Evolutionary conservation across 257 asterid species (phyloP).

Genomic region (Handroanthus guayacan): DNA sequence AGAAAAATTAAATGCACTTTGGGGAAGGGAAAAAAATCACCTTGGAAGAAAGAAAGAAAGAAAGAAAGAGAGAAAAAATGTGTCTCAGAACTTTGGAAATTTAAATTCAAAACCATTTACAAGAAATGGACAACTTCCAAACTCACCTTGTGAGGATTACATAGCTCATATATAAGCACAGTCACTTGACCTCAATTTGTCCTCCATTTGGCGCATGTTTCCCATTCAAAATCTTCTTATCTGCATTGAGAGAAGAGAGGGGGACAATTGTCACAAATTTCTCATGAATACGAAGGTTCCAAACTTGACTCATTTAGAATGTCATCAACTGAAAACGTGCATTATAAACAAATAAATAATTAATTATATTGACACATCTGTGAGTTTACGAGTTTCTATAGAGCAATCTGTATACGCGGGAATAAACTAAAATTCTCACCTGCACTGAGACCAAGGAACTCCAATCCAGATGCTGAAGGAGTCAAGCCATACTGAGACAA

Average conservation of each 20-base stretch:
- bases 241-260: conserved; percentile 37
- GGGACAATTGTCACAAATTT: neutral
- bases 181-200: conserved; percentile 45
- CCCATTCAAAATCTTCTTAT: conserved; percentile 50
- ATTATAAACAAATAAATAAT: neutral
- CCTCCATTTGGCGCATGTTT: conserved; percentile 41
- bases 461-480: conserved; percentile 77
- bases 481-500: conserved; percentile 65
- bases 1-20: too few species aligned
- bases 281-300: neutral
- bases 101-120: too few species aligned
- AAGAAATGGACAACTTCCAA: neutral
- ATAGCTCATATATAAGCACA: conserved; percentile 31
- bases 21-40: too few species aligned
- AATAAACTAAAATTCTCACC: conserved; percentile 42
- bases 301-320: neutral
- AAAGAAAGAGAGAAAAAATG: too few species aligned
- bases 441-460: conserved; percentile 58
- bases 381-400: neutral
- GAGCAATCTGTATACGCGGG: conserved; percentile 11
- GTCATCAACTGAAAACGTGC: neutral
- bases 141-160: conserved; percentile 56
- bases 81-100: too few species aligned
- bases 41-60: too few species aligned
- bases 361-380: neutral